Percentiles rank a stretch among this genome's conserved stretches.
phyloP scores from a whole-genome alignment of 2,329 filamentous ascomycete species.

The Thelonectria olida region DNA sequence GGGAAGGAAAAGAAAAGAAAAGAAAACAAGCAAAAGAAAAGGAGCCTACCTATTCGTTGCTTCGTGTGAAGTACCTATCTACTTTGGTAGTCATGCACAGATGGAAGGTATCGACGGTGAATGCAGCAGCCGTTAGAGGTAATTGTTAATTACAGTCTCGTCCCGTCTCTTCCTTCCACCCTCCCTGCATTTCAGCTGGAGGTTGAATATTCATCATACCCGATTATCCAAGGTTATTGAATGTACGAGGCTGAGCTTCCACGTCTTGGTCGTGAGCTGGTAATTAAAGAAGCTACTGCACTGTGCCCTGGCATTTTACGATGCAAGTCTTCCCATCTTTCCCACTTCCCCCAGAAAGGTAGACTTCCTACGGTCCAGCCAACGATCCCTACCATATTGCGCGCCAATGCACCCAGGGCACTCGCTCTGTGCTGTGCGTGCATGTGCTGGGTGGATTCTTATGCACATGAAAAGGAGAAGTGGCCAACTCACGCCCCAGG shows the following conservation, averaged over 20 bases:
- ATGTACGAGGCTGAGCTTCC: constrained; percentile 5
- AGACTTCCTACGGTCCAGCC: no score
- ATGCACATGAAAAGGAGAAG: constrained; percentile 7
- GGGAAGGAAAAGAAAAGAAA: not conserved
- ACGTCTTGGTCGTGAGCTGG: not conserved
- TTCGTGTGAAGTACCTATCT: no score
- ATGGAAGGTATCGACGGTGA: not conserved
- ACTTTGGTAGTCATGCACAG: not conserved
- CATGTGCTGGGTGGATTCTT: not conserved
- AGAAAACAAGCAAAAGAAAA: not conserved
- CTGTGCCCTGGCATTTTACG: not conserved
- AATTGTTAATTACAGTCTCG: constrained; percentile 6
- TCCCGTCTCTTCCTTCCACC: not conserved
- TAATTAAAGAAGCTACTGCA: constrained; percentile 16
- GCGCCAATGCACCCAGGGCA: not conserved
- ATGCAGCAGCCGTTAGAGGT: constrained; percentile 8
- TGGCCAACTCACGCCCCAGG: not conserved
- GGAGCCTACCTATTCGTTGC: no score
- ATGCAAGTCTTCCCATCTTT: not conserved
- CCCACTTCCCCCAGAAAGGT: constrained; percentile 1
- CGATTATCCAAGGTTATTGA: not conserved
- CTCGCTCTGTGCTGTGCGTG: constrained; percentile 2
- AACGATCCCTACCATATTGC: not conserved
- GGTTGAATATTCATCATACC: not conserved
- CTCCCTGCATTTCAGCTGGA: not conserved